phyloP scores from a whole-genome alignment of 164 flowering plant genomes.

The Brasenia schreberi region DNA sequence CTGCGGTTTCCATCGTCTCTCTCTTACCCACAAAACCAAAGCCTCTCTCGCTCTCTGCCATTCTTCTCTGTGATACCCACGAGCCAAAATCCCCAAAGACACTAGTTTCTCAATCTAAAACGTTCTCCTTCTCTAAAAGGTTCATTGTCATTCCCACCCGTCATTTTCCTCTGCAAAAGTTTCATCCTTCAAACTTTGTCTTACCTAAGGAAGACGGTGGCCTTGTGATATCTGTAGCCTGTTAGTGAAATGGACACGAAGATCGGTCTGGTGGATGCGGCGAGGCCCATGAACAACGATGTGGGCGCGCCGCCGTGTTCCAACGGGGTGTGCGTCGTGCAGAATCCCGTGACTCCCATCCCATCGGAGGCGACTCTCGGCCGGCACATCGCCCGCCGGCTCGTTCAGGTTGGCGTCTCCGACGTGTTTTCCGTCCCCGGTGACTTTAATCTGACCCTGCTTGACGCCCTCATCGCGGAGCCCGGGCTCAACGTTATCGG shows the following conservation, averaged over 20 bases:
- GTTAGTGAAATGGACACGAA: conserved; percentile 5
- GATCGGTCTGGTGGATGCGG: conserved; percentile 6
- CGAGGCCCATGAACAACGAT: conserved; percentile 3
- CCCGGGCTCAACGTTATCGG: conserved; percentile 57
- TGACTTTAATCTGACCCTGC: conserved; percentile 78
- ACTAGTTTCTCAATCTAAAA: no score
- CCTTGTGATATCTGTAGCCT: no score
- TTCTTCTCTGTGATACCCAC: no score
- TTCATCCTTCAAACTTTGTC: no score
- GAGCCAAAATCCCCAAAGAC: no score
- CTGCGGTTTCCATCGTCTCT: no score
- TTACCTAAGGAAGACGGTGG: no score
- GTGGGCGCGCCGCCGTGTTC: conserved; percentile 13
- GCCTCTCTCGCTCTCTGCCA: no score
- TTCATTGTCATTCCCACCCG: no score
- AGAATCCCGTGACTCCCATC: conserved; percentile 7
- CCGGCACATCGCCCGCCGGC: conserved; percentile 79
- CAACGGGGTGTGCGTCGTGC: conserved; percentile 10
- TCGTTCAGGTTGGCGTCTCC: conserved; percentile 57
- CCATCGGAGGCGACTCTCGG: conserved; percentile 53
- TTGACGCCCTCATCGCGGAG: conserved; percentile 74
- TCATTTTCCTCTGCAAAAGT: no score
- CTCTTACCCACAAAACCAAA: no score
- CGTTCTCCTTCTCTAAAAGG: no score
- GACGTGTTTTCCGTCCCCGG: conserved; percentile 92